Percentiles rank a stretch among this genome's conserved stretches.
These are phyloP conservation scores for Yarrowia bubula DNA, from an alignment of 805 yeast species.

Conservation along the genomic window DNA sequence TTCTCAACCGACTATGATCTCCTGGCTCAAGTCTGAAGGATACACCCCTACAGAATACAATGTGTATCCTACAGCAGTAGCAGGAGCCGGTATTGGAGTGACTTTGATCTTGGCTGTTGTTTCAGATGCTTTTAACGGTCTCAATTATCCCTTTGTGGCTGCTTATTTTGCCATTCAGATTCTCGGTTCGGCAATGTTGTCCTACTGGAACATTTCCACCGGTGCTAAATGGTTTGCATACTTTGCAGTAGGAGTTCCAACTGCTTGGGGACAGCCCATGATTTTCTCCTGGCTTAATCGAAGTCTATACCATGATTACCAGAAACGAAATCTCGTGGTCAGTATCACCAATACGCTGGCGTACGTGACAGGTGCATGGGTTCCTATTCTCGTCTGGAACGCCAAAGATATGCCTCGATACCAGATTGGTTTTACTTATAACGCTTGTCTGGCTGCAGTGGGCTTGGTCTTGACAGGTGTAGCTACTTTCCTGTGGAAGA, in stretches of 20 bases:
- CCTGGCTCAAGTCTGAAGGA: slow-evolving; percentile 6
- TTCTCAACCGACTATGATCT: slow-evolving; percentile 14
- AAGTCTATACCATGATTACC: slow-evolving; percentile 6
- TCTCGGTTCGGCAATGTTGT: slow-evolving; percentile 47
- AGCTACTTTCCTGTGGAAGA: slow-evolving; percentile 1
- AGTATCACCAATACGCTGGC: slow-evolving; percentile 11
- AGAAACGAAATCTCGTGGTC: slow-evolving; percentile 11
- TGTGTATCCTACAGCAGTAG: slow-evolving; percentile 6
- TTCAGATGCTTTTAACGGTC: slow-evolving; percentile 12
- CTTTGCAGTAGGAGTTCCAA: slow-evolving; percentile 11
- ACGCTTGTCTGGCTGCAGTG: not conserved
- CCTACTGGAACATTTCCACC: not conserved
- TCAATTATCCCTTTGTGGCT: not conserved
- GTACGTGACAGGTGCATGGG: slow-evolving; percentile 14
- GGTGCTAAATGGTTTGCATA: slow-evolving; percentile 14
- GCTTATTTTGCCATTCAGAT: slow-evolving; percentile 9
- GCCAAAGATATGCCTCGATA: slow-evolving; percentile 22
- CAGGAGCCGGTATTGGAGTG: slow-evolving; percentile 1
- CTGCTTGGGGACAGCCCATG: slow-evolving; percentile 18
- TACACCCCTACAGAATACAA: slow-evolving; percentile 11
- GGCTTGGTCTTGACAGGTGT: not conserved
- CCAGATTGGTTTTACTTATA: slow-evolving; percentile 20
- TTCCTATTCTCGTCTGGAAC: slow-evolving; percentile 10
- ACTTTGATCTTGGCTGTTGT: not conserved
- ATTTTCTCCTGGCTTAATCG: slow-evolving; percentile 16